Conservation (phyloP, 176 grass and related monocot species). For the Triticum turgidum region DNA sequence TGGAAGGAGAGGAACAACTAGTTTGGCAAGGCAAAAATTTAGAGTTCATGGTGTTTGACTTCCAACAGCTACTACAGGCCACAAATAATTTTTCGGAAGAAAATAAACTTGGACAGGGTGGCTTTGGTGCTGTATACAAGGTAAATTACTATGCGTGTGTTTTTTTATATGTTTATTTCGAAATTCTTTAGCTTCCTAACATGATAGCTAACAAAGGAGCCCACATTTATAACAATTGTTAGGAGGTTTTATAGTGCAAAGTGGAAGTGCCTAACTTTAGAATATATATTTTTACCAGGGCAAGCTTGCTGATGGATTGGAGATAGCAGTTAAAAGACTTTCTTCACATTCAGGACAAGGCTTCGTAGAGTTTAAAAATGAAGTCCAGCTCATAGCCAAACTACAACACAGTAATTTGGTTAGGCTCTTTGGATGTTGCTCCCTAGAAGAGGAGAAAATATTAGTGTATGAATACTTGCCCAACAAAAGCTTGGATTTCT, state of each 20-base stretch:
- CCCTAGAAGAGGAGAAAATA: slow-evolving; percentile 48
- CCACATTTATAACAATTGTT: neutral
- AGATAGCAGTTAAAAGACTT: slow-evolving; percentile 4
- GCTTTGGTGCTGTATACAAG: too few relatives aligned
- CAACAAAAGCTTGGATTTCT: slow-evolving; percentile 67
- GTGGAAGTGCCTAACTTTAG: neutral
- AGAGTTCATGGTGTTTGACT: slow-evolving; percentile 32
- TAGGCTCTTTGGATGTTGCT: slow-evolving; percentile 31
- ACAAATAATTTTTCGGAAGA: slow-evolving; percentile 21
- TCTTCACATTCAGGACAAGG: slow-evolving; percentile 4
- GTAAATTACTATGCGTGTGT: too few relatives aligned
- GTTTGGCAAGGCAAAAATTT: slow-evolving; percentile 21
- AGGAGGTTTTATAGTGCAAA: neutral
- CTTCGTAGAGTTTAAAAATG: neutral
- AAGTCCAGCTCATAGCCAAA: slow-evolving; percentile 15
- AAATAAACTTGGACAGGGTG: too few relatives aligned
- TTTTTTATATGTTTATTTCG: too few relatives aligned
- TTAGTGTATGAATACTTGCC: slow-evolving; percentile 66
- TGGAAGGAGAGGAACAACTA: neutral
- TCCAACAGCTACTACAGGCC: slow-evolving; percentile 21
- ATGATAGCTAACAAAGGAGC: neutral
- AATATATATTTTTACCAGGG: neutral
- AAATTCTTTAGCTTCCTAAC: too few relatives aligned
- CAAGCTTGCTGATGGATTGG: neutral
- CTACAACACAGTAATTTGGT: slow-evolving; percentile 8